These are phyloP conservation scores for Cytospora piceicola DNA, from an alignment of 2,329 filamentous ascomycete genomes.

Conservation along the genomic window DNA sequence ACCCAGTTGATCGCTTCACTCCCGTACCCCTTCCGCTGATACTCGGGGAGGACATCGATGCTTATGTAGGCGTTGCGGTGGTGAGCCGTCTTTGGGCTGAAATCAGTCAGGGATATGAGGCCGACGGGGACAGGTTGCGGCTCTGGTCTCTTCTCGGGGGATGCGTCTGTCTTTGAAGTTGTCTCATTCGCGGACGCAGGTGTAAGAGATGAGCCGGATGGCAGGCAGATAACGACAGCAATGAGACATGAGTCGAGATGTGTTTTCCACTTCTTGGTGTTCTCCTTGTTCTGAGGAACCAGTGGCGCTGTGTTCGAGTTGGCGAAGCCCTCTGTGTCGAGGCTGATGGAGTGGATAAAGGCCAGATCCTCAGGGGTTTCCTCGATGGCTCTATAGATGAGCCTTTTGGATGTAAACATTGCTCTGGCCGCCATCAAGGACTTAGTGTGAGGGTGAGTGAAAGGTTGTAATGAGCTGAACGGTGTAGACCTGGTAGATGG, in stretches of 20 bases:
- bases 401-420: conserved; percentile 19
- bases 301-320: conserved; percentile 15
- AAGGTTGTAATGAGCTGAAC: background rate
- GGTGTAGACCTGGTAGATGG: background rate
- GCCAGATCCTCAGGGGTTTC: conserved; percentile 24
- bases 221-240: conserved; percentile 24
- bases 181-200: background rate
- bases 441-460: background rate
- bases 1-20: conserved; percentile 45
- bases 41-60: conserved; percentile 37
- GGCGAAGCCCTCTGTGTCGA: conserved; percentile 26
- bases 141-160: background rate
- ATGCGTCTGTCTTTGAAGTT: background rate
- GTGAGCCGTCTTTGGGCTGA: conserved; percentile 36
- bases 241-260: conserved; percentile 17
- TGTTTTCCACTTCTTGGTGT: conserved; percentile 21
- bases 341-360: conserved; percentile 21
- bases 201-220: background rate
- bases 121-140: conserved; percentile 20
- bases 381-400: conserved; percentile 26
- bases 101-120: conserved; percentile 6
- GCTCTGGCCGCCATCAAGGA: background rate
- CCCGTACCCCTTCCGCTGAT: conserved; percentile 43
- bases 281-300: conserved; percentile 22
- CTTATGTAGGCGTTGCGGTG: conserved; percentile 47